These are phyloP conservation scores for Lentithecium fluviatile DNA, from an alignment of 495 filamentous ascomycete genomes.

Conservation along the genomic window DNA sequence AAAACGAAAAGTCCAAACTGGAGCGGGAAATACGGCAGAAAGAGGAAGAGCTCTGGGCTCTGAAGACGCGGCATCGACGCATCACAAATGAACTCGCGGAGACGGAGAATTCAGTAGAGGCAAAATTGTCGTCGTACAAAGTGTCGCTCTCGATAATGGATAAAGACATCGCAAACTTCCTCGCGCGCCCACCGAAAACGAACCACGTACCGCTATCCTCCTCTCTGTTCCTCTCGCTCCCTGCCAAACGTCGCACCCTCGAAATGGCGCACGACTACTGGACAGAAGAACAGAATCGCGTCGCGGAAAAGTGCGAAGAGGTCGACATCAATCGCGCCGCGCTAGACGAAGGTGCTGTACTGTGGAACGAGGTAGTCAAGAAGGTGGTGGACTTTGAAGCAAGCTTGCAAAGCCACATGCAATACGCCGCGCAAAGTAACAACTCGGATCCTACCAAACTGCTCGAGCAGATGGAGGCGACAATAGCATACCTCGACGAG, in stretches of 20 bases:
- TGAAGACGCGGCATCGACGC: constrained; percentile 63
- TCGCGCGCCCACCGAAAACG: constrained; percentile 50
- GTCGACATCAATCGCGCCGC: constrained; percentile 70
- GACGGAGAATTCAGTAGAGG: constrained; percentile 61
- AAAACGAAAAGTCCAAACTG: constrained; percentile 42
- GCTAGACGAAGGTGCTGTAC: constrained; percentile 74
- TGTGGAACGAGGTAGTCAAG: constrained; percentile 72
- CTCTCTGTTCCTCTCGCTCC: constrained; percentile 49
- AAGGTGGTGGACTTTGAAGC: constrained; percentile 70
- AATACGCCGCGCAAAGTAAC: constrained; percentile 10
- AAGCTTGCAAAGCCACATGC: constrained; percentile 58
- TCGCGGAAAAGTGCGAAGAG: constrained; percentile 57
- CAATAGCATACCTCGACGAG: constrained; percentile 58
- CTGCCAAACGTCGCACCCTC: constrained; percentile 67
- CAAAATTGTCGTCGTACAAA: constrained; percentile 60
- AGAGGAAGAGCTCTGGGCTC: constrained; percentile 63
- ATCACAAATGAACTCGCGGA: constrained; percentile 61
- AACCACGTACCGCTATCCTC: constrained; percentile 14
- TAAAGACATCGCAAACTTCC: constrained; percentile 51
- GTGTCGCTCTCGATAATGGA: constrained; percentile 56
- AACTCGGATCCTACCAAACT: constrained; percentile 37
- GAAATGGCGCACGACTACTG: constrained; percentile 78
- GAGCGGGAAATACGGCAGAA: constrained; percentile 51
- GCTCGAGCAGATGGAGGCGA: constrained; percentile 57
- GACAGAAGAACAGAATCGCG: constrained; percentile 59